These are phyloP conservation scores for Crotalaria pallida DNA, from an alignment of 306 rosid species.

Conservation along the genomic window DNA sequence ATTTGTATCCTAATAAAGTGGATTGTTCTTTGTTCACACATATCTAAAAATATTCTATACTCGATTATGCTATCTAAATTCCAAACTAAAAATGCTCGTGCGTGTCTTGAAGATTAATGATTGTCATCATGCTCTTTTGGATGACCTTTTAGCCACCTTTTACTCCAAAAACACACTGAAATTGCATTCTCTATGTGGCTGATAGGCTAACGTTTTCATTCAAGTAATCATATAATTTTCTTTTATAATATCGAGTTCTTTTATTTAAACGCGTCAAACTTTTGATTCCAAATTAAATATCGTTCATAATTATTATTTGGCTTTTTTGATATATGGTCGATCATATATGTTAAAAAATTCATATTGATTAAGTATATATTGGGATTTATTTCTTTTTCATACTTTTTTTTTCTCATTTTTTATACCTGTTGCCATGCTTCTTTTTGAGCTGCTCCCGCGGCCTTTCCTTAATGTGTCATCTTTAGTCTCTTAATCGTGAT, in stretches of 20 bases:
- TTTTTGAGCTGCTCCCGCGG: not conserved
- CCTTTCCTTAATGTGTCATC: constrained; percentile 7
- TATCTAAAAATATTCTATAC: not conserved
- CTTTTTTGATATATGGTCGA: too few species aligned
- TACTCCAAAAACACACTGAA: constrained; percentile 3
- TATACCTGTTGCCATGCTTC: not conserved
- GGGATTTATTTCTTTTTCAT: too few species aligned
- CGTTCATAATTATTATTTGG: too few species aligned
- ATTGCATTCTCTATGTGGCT: not conserved
- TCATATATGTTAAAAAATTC: too few species aligned
- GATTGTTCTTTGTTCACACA: not conserved
- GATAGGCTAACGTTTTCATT: constrained; percentile 8
- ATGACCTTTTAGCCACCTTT: not conserved
- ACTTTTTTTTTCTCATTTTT: too few species aligned
- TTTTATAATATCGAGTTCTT: not conserved
- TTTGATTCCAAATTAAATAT: not conserved
- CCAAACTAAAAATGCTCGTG: constrained; percentile 7
- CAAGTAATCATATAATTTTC: constrained; percentile 16
- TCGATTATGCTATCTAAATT: too few species aligned
- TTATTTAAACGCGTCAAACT: too few species aligned
- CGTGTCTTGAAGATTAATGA: constrained; percentile 8
- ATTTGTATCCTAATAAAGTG: constrained; percentile 20
- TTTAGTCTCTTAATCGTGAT: not conserved
- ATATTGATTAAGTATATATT: too few species aligned
- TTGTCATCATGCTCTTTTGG: constrained; percentile 23